Base-by-base conservation (phyloP, 805 yeast species). In the Wickerhamomyces chambardii region DNA sequence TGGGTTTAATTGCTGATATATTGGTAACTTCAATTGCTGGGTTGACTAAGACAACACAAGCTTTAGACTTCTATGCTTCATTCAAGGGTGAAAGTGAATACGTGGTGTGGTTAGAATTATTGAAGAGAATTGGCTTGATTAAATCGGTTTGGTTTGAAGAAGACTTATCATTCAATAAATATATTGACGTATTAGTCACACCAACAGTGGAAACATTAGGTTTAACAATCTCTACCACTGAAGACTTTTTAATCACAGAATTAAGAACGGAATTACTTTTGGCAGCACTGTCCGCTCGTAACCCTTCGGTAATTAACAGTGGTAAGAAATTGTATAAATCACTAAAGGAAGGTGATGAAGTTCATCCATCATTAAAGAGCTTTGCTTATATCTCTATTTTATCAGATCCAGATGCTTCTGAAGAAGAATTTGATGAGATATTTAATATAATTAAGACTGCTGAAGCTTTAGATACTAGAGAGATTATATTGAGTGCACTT, bases 1-100 rank as follows among this genome's bases (percentile, higher is more conserved):
- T 78, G 38, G 90, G 89, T 29, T 66, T 81, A 42, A 78, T 83
- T 28, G 77, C 86, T 22, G 94, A 84, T 58, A 78, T 80, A 21
- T 70, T 70, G 25, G 68, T 82, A 6, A 66, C 82, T 42, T 73
- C 89, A 6, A 60, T 77, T 17, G 77, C 90, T 15, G 92, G 92
- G 15, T 64, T 70, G 45, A 68, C 78, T 31, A 62, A 76, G 19
- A 73, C 87, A 16, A 63, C 75, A 6, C 75, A 70, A 45, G 69
- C 77, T 46, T 67, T 81, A 42, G 64, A 67, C 40, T 64, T 81
- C 47, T 62, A 79, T 33, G 65, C 70, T 36, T 56, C 65, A 18
- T 75, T 84, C 79, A 66, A 69, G 29, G 56, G 62, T 15, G 85
- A 78, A 53, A 45, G 65, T 16, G 76, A 77, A 39, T 73, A 68